Evolutionary conservation across 768 basidiomycete species (phyloP).

Genomic region (Boletus patriciae): DNA sequence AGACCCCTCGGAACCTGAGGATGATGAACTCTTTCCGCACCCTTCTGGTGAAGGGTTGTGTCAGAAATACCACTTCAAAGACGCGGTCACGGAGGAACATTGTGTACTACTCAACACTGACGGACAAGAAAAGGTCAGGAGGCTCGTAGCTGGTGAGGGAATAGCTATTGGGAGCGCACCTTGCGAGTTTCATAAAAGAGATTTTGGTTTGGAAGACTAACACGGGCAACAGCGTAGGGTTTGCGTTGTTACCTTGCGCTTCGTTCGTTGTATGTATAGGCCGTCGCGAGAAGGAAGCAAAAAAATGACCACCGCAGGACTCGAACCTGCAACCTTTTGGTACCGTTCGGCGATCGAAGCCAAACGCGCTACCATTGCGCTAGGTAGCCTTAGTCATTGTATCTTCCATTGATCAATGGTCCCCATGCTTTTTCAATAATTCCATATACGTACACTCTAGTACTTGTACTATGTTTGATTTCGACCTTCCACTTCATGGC

Average conservation of each 20-base stretch:
- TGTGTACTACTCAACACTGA: slow-evolving; percentile 46
- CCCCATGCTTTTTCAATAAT: neutral
- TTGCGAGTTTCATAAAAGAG: slow-evolving; percentile 57
- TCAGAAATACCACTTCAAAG: slow-evolving; percentile 55
- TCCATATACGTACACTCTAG: neutral
- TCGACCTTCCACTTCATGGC: slow-evolving; percentile 49
- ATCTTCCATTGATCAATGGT: neutral
- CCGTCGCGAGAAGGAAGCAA: neutral
- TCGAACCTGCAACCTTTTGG: slow-evolving; percentile 98
- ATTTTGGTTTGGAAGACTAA: slow-evolving; percentile 16
- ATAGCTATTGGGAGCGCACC: slow-evolving; percentile 59
- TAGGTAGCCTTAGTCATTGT: slow-evolving; percentile 55
- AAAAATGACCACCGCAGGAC: slow-evolving; percentile 84
- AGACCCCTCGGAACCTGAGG: slow-evolving; percentile 46
- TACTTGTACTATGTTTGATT: neutral
- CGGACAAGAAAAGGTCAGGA: slow-evolving; percentile 36
- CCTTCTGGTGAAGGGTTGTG: slow-evolving; percentile 69
- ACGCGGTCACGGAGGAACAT: slow-evolving; percentile 57
- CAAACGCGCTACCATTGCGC: slow-evolving; percentile 97
- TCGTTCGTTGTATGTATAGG: neutral
- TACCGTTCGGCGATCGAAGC: slow-evolving; percentile 77
- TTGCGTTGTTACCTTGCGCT: neutral
- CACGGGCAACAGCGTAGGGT: neutral
- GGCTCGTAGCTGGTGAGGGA: slow-evolving; percentile 42
- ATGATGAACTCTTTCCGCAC: slow-evolving; percentile 71